Evolutionary conservation across 495 filamentous ascomycete genomes (phyloP).

Genomic region (Xanthoparmelia taractica): DNA sequence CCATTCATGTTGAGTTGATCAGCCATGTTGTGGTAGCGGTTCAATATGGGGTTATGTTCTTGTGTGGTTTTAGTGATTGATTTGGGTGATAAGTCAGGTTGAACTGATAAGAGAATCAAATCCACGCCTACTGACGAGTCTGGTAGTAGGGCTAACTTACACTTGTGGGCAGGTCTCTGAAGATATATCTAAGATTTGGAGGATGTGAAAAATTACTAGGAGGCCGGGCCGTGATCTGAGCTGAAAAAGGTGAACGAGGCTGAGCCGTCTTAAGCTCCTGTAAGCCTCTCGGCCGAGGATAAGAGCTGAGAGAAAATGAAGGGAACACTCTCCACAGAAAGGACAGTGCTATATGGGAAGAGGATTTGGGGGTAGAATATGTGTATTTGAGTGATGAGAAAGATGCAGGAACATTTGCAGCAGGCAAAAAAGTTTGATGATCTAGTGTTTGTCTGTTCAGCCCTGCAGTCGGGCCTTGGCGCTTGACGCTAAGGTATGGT

Average conservation of each 20-base stretch:
- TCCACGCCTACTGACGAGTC: background rate
- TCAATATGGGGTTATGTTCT: background rate
- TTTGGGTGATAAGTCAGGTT: background rate
- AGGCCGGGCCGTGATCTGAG: background rate
- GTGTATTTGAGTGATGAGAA: background rate
- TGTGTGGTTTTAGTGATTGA: background rate
- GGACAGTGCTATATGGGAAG: slow-evolving; percentile 10
- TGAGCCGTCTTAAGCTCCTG: slow-evolving; percentile 4
- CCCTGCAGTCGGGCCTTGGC: slow-evolving; percentile 3
- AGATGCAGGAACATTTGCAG: slow-evolving; percentile 6
- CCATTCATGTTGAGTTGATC: slow-evolving; percentile 90
- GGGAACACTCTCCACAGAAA: slow-evolving; percentile 16
- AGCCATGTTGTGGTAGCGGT: slow-evolving; percentile 57
- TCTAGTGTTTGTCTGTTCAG: slow-evolving; percentile 8
- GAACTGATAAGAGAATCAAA: slow-evolving; percentile 11
- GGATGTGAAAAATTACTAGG: background rate
- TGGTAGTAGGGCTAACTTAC: background rate
- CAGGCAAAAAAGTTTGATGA: slow-evolving; percentile 16
- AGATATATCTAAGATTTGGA: background rate
- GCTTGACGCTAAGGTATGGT: background rate
- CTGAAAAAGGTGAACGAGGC: slow-evolving; percentile 2
- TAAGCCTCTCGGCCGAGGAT: background rate
- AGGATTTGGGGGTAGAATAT: background rate
- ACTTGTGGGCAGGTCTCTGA: background rate
- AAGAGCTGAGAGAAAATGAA: background rate